Base-by-base conservation (phyloP, 2,329 filamentous ascomycete genomes). In the Corynespora cassiicola region DNA sequence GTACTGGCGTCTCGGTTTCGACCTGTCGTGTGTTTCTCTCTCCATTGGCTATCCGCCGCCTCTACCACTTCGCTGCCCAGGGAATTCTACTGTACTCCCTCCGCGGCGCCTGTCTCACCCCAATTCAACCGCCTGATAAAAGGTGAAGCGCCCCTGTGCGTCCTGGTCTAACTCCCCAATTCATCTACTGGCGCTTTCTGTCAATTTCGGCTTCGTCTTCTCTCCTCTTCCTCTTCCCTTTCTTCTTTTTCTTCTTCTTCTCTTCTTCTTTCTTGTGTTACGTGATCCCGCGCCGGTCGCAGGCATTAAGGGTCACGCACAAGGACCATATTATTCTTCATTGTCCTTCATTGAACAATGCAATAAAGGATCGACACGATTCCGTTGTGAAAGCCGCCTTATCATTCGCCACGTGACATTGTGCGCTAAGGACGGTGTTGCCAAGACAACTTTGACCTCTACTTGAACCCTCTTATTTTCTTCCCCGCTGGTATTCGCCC, bases 1-100 rank as follows among this genome's bases (percentile, higher is more conserved):
- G 54, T 44, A 45, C 56, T 64, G 56, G 61, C 58, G 55, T 51
- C 54, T 52, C 50, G 45, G 65, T 67, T 68, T 67, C 61, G 63
- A 58, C 42, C 40, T 47, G 43, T 46, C 30, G 37, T 37, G 37
- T 39, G 42, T 47, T 42, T 37, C 36, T 28, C 33, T 48, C 51
- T 61, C 52, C 42, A 68, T 68, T 68, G 65, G 65, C 51, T 63
- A 44, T n/a, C 44, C 39, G 53, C 58, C 36, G 32, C 36, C 54
- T 55, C 59, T 53, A 45, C 42, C 39, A 42, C 11, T 39, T 56
- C 49, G 52, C 42, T 45, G 47, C 40, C 50, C 39, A 43, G 36
- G 34, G 51, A 37, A 47, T 45, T 44, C 35, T 51, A 43, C 48
- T 39, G 34, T 46, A n/a, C n/a, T n/a, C n/a, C n/a, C n/a, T n/a